Evolutionary conservation across 495 filamentous ascomycete species (phyloP).

Genomic region (Penicillium mononematosum): DNA sequence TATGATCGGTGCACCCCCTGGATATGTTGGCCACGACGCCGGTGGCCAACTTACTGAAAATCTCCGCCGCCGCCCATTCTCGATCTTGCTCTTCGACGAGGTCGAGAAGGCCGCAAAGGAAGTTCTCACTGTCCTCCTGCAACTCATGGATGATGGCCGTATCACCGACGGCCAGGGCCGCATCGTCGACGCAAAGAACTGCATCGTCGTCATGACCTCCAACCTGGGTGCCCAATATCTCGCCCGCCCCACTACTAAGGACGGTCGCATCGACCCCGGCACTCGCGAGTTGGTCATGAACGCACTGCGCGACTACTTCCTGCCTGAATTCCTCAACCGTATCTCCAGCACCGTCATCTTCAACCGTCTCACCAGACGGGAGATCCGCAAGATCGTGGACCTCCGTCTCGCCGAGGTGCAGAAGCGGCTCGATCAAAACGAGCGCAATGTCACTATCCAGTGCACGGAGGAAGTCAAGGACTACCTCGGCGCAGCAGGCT

Average conservation of each 20-base stretch:
- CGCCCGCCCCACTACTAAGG: constrained; percentile 67
- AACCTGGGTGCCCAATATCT: constrained; percentile 95
- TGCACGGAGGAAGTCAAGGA: constrained; percentile 82
- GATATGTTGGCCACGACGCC: constrained; percentile 94
- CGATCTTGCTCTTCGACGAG: constrained; percentile 96
- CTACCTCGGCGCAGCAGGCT: constrained; percentile 83
- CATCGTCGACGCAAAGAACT: constrained; percentile 92
- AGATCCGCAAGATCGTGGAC: constrained; percentile 96
- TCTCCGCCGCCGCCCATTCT: constrained; percentile 91
- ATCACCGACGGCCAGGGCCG: constrained; percentile 98
- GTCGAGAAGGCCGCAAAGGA: constrained; percentile 99
- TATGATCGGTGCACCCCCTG: constrained; percentile 96
- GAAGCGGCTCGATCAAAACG: constrained; percentile 76
- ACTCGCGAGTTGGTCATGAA: constrained; percentile 87
- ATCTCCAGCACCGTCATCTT: constrained; percentile 96
- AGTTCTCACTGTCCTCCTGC: constrained; percentile 90
- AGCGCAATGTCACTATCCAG: constrained; percentile 73
- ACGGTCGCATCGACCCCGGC: constrained; percentile 84
- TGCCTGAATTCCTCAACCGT: constrained; percentile 97
- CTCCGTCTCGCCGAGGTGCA: constrained; percentile 87
- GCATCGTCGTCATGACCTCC: constrained; percentile 98
- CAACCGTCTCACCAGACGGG: constrained; percentile 83
- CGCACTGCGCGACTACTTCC: constrained; percentile 88
- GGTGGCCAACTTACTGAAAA: constrained; percentile 95
- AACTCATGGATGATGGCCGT: constrained; percentile 98